Base-by-base conservation (phyloP, 768 basidiomycete species). In the Agaricus bisporus region DNA sequence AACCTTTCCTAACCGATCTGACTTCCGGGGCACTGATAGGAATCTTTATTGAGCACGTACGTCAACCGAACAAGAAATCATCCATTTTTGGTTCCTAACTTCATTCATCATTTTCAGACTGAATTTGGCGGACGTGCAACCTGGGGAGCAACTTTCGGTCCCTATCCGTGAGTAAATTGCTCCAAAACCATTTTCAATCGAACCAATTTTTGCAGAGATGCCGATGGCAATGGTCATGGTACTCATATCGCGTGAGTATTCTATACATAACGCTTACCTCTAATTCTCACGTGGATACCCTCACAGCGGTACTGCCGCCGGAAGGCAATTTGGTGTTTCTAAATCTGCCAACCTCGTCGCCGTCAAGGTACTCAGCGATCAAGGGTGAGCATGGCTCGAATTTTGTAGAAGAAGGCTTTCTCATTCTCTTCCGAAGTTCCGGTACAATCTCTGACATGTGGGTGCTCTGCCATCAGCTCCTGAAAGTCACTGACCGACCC, bases 61-160 rank as follows among this genome's bases (percentile, higher is more conserved):
- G 8, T 32, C 32, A 32, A 8, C 11, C 32, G 11, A 32, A 11
- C 11, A 4, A 32, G 8, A 6, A 32, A 11, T 22, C 22, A 32
- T 7, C 7, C 32, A 8, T 6, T 11, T 4, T 32, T 32, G 32
- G 32, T 32, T 32, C 32, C 32, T 32, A 7, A 32, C 32, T 32
- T 32, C 8, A 7, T 11, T 8, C 32, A 8, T 57, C 22, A 28
- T 46, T 25, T 32, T 36, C 14, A 39, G 69, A 55, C 48, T 9
- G 59, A 73, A 55, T 75, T 74, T 49, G 70, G 62, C 39, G 73
- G 71, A 8, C 69, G 73, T 28, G 73, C 73, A n/a, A 56, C 51
- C 4, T 73, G 69, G 68, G 73, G 73, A 28, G 59, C 60, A 3
- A 68, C 65, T 22, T 69, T 70, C 38, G 68, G 67, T 22, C 59